Conservation (phyloP, 1,284 basidiomycete species). For the Puccinia polysora region DNA sequence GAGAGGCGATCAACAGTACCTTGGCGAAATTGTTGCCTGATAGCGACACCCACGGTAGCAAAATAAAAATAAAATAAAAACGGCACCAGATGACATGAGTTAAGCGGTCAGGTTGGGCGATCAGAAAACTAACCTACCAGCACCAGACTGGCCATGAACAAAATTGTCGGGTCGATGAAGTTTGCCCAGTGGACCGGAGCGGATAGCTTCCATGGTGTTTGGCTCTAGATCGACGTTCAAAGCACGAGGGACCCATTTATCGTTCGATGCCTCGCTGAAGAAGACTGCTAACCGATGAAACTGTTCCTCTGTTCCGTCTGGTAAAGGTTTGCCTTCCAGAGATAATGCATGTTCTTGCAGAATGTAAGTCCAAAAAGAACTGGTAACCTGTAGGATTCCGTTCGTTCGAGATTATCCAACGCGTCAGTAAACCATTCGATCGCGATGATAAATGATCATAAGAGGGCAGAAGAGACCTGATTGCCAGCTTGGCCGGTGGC, state of each 20-base stretch:
- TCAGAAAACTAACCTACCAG: slow-evolving; percentile 51
- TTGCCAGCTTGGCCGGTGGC: slow-evolving; percentile 61
- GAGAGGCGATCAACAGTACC: neutral
- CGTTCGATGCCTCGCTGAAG: slow-evolving; percentile 51
- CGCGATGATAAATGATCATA: neutral
- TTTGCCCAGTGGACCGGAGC: slow-evolving; percentile 51
- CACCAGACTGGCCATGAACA: slow-evolving; percentile 50
- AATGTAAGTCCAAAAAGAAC: slow-evolving; percentile 71
- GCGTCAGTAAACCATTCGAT: too few relatives aligned
- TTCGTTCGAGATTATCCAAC: too few relatives aligned
- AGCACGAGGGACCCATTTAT: slow-evolving; percentile 51
- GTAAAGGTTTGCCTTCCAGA: slow-evolving; percentile 61
- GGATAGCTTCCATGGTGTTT: slow-evolving; percentile 53
- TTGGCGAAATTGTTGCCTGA: slow-evolving; percentile 35
- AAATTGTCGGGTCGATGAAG: slow-evolving; percentile 54
- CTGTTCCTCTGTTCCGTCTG: slow-evolving; percentile 45
- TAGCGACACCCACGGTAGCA: neutral
- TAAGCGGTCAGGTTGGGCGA: neutral
- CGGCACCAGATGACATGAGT: neutral
- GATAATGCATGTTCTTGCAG: slow-evolving; percentile 75
- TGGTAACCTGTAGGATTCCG: slow-evolving; percentile 58
- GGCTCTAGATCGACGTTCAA: slow-evolving; percentile 53
- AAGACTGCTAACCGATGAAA: slow-evolving; percentile 51
- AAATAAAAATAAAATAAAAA: slow-evolving; percentile 1
- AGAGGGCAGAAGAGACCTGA: slow-evolving; percentile 55